phyloP scores from a whole-genome alignment of 768 basidiomycete species.

The Boletus sensibilis region DNA sequence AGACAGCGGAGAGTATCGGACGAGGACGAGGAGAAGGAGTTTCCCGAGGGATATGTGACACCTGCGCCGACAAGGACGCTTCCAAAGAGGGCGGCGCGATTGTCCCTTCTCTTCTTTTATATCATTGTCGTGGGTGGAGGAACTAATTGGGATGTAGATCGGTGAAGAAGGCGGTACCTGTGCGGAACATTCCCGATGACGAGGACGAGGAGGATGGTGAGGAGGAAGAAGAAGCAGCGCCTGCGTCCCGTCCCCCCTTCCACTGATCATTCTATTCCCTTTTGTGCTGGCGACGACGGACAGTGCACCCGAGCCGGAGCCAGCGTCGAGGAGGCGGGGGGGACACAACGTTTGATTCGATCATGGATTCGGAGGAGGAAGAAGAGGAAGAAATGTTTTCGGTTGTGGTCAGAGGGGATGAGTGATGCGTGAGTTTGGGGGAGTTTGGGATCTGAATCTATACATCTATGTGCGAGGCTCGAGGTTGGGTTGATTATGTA shows the following conservation, averaged over 20 bases:
- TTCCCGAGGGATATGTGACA: constrained; percentile 26
- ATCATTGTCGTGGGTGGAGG: constrained; percentile 24
- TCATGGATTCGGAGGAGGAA: constrained; percentile 54
- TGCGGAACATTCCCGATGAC: constrained; percentile 32
- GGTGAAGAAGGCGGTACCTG: constrained; percentile 34
- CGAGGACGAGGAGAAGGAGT: constrained; percentile 45
- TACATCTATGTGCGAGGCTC: not conserved
- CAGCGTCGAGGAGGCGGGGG: constrained; percentile 3
- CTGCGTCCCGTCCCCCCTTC: constrained; percentile 20
- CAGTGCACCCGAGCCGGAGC: constrained; percentile 10
- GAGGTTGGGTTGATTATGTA: not conserved
- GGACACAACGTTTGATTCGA: constrained; percentile 41
- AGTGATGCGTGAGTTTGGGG: not conserved
- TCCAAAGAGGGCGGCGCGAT: constrained; percentile 62
- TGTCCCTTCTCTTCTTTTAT: not conserved
- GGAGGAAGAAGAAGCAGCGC: constrained; percentile 41
- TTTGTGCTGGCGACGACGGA: not conserved
- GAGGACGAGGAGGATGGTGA: constrained; percentile 40
- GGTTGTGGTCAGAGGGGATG: not conserved
- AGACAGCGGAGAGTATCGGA: constrained; percentile 59
- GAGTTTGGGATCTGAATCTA: not conserved
- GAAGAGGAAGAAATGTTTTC: not conserved
- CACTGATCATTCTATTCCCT: not conserved
- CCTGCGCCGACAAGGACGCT: constrained; percentile 50
- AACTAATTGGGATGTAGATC: constrained; percentile 30